Base-by-base conservation (phyloP, 2,329 filamentous ascomycete genomes). In the Aspergillus niger region DNA sequence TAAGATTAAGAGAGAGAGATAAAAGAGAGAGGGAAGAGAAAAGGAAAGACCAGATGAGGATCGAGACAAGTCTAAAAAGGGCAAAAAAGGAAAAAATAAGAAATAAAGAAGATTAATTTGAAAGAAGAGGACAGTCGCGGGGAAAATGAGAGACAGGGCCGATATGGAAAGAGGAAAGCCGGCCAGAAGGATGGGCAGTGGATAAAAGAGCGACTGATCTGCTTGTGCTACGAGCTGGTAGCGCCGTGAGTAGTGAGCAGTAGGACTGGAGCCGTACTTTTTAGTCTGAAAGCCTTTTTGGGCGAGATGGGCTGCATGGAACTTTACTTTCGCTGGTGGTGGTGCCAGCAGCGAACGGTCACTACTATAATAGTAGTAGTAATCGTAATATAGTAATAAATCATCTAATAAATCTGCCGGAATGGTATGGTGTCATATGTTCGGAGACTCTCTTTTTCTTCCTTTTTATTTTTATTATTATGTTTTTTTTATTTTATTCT, bases 171-270 rank as follows among this genome's bases (percentile, higher is more conserved):
- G 60, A 63, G 61, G 64, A 59, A 64, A 61, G 67, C 68, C 65
- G 64, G 63, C 58, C 63, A 59, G 62, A 64, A 58, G 62, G 67
- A 65, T 67, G 64, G 64, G 63, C 63, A 63, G 69, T 74, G 72
- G 72, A 70, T 74, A 73, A 76, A 70, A 74, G 69, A 65, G 63
- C 60, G 67, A 71, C 65, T 72, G 72, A 75, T 74, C 72, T 74
- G 68, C 72, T 55, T 65, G 69, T 74, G 66, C 68, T 70, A 72
- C 69, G 67, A 68, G 65, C 65, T 70, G 64, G 67, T 64, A 69
- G 69, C 65, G 67, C 67, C 63, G 63, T 67, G 63, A 65, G 65
- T 70, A 71, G 70, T 68, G 59, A 58, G 56, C 62, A 57, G 68
- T 70, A 66, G 66, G 65, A 67, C 65, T 66, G 64, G 65, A 66